Base-by-base conservation (phyloP, 2,329 filamentous ascomycete genomes). In the Fusarium burgessii region DNA sequence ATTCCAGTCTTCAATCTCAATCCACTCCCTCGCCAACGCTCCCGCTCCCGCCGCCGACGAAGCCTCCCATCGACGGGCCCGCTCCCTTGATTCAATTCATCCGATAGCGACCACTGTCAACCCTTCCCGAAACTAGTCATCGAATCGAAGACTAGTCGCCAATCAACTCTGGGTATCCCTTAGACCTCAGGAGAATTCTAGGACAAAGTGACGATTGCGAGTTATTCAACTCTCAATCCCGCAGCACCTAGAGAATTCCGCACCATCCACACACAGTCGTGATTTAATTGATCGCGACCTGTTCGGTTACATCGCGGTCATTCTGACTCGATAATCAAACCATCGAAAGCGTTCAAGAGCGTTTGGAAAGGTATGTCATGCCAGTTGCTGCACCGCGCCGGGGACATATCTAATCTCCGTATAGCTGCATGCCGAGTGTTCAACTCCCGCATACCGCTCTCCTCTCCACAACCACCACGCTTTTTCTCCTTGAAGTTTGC, bases 401-500 rank as follows among this genome's bases (percentile, higher is more conserved):
- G 66, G 66, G 54, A 56, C 60, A 51, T 62, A 69, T 74, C 77
- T 79, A 78, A 79, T 72, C 68, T 70, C 65, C 73, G 58, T 70
- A 66, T 68, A 81, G 80, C 75, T 81, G 77, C 80, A 80, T 82
- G 79, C 80, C 80, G 78, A 77, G 75, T 73, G 71, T 72, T 64
- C 47, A 66, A 68, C 70, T 68, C 64, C 74, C 74, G 78, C 80
- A 79, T 79, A 78, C 78, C 77, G 77, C 77, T 64, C 69, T 71
- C 68, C 72, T 78, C 81, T 82, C 80, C 78, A 80, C 81, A 78
- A 79, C 81, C 51, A 58, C 51, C 29, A 80, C 82, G 82, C 80
- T 83, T 80, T 78, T 78, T 74, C 79, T 78, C 78, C 76, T 79
- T 82, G 79, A 82, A 80, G 79, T 80, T 82, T 82, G 79, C 78